Conservation (phyloP, 306 rosid species). For the Quercus ilex region DNA sequence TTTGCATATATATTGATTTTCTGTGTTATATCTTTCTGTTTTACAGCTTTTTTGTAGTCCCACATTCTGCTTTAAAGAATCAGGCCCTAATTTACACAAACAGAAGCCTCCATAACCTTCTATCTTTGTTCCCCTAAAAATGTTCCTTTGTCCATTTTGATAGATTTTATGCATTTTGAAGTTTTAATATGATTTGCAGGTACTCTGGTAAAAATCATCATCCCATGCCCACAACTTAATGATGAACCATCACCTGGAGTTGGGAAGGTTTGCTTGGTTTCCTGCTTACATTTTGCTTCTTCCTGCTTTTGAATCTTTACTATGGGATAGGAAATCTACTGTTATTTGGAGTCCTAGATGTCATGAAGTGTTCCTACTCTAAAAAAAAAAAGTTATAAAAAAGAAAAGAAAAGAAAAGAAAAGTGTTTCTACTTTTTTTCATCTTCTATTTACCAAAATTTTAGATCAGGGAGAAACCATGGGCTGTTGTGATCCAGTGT, state of each 20-base stretch:
- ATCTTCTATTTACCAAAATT: too few species aligned
- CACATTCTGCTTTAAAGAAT: constrained; percentile 77
- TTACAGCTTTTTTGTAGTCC: constrained; percentile 70
- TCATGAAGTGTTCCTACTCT: neutral
- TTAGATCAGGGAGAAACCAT: too few species aligned
- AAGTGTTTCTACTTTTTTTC: too few species aligned
- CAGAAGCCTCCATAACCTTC: constrained; percentile 71
- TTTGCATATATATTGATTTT: constrained; percentile 40
- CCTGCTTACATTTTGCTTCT: neutral
- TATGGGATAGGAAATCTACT: neutral
- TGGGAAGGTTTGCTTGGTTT: constrained; percentile 60
- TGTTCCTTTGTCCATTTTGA: constrained; percentile 15
- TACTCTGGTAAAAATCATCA: constrained; percentile 63
- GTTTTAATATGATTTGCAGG: constrained; percentile 48
- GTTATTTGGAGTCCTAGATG: neutral
- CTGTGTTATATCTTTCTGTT: constrained; percentile 55
- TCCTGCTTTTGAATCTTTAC: neutral
- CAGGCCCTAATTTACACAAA: constrained; percentile 77
- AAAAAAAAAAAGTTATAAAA: too few species aligned
- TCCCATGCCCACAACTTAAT: constrained; percentile 74
- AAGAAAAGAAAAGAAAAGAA: too few species aligned
- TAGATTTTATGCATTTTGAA: constrained; percentile 16
- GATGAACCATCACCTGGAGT: constrained; percentile 68
- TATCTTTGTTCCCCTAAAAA: constrained; percentile 28
- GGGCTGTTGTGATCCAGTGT: too few species aligned